These are phyloP conservation scores for Tylopilus plumbeoviolaceoides DNA, from an alignment of 768 basidiomycete genomes.

Conservation along the genomic window DNA sequence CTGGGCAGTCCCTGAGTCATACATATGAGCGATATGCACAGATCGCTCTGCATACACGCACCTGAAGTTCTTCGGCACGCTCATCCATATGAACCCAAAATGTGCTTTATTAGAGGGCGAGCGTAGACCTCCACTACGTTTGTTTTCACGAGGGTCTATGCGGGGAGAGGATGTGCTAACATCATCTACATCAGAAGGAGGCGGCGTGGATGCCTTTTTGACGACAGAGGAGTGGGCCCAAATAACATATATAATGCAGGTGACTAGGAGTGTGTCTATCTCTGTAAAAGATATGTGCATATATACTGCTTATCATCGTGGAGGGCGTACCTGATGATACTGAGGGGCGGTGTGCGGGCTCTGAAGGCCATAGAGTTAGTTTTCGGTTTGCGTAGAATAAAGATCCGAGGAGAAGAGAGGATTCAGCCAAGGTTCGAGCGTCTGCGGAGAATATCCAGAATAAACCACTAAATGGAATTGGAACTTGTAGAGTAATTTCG, in stretches of 20 bases:
- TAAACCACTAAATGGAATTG: conserved; percentile 39
- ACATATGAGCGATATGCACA: conserved; percentile 8
- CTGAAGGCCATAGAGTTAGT: conserved; percentile 14
- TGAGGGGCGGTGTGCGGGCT: conserved; percentile 35
- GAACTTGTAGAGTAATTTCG: conserved; percentile 41
- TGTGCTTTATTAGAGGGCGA: conserved; percentile 40
- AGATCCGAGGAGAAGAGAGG: conserved; percentile 58
- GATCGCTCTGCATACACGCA: conserved; percentile 26
- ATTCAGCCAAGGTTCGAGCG: conserved; percentile 59
- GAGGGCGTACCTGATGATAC: conserved; percentile 47
- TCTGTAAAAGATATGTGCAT: conserved; percentile 37
- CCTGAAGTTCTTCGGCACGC: conserved; percentile 86
- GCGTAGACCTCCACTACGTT: conserved; percentile 31
- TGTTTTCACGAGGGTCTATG: conserved; percentile 46
- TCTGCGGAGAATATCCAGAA: conserved; percentile 54
- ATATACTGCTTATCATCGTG: neutral
- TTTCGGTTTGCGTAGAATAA: conserved; percentile 52
- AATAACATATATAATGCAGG: conserved; percentile 56
- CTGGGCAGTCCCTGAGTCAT: conserved; percentile 60
- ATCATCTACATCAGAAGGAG: conserved; percentile 19
- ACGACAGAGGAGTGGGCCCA: conserved; percentile 55
- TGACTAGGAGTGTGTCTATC: conserved; percentile 49
- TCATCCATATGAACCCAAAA: conserved; percentile 84
- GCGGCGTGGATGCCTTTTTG: conserved; percentile 15
- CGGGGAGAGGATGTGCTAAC: conserved; percentile 37